Base-by-base conservation (phyloP, 2,329 filamentous ascomycete species). In the Rutstroemia sydowiana region DNA sequence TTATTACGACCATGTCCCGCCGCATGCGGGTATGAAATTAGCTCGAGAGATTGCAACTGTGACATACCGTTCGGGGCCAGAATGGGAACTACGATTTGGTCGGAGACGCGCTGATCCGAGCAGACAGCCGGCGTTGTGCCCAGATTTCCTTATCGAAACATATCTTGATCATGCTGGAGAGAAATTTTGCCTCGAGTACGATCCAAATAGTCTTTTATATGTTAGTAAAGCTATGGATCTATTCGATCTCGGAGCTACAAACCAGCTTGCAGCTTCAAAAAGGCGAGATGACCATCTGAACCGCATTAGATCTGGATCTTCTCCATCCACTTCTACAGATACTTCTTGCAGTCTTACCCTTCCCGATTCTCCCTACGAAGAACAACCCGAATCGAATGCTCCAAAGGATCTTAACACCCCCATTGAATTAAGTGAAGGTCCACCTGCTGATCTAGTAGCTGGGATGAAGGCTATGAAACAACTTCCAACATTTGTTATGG, bases 161-260 rank as follows among this genome's bases (percentile, higher is more conserved):
- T 98, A 98, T 66, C 80, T 98, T 16, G 93, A 98, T 69, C 93
- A 98, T 64, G 93, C 93, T 0, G 93, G 93, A 18, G 93, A 98
- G 73, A 98, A 98, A 70, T 98, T 95, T 75, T 96, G 90, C 66
- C 76, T 98, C 23, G 91, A 93, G 57, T 97, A 97, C 67, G 93
- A 98, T 64, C 83, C 93, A 23, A 98, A 98, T 70, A 95, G 90
- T 65, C 73, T 97, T 36, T 75, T 98, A 2, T 98, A 98, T 68
- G 88, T 98, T 52, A 95, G 89, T 68, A 98, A 98, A 71, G 93
- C 93, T 5, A 98, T 98, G 93, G 93, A 98, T 66, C 75, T 98
- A 11, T 98, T 98, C 68, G 93, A 98, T 63, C 78, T 98, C 0
- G 90, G 93, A 21, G 73, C 74, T 44, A 77, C 81, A 37, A 83